Evolutionary conservation across 2,329 filamentous ascomycete species (phyloP).

Genomic region (Ascochyta rabiei): DNA sequence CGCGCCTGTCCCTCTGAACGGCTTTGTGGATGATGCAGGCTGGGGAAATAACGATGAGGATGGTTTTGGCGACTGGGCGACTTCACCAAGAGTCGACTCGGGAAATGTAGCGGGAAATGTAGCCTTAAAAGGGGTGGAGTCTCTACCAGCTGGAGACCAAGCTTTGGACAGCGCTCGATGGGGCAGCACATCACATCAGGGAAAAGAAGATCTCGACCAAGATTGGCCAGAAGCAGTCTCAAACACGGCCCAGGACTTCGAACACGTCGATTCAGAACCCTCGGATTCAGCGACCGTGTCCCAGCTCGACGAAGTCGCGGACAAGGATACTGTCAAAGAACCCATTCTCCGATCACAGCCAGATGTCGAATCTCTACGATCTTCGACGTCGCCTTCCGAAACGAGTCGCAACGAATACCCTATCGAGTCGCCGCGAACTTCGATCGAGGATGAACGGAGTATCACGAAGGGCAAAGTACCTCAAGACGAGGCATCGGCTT

Average conservation of each 20-base stretch:
- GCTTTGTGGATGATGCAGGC: conserved; percentile 45
- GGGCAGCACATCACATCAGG: conserved; percentile 3
- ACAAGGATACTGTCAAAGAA: conserved; percentile 28
- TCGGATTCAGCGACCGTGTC: conserved; percentile 41
- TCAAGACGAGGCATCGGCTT: not conserved
- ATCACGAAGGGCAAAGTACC: not conserved
- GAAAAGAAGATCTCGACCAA: conserved; percentile 9
- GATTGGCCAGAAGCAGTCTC: conserved; percentile 20
- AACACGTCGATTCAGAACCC: conserved; percentile 33
- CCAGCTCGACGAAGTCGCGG: conserved; percentile 16
- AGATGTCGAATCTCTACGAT: conserved; percentile 43
- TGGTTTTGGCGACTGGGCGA: conserved; percentile 39
- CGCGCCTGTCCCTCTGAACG: conserved; percentile 32
- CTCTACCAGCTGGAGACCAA: not conserved
- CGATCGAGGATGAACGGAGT: conserved; percentile 42
- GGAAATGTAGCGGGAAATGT: conserved; percentile 2
- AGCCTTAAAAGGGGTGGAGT: not conserved
- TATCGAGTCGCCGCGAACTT: conserved; percentile 45
- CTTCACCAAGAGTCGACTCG: conserved; percentile 14
- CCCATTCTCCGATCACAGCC: conserved; percentile 13
- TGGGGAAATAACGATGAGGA: conserved; percentile 43
- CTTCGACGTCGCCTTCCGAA: conserved; percentile 47
- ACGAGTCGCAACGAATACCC: conserved; percentile 38
- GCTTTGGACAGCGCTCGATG: conserved; percentile 11
- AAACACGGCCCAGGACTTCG: conserved; percentile 14